Evolutionary conservation across 78 protist species (phyloP).

Genomic region (Guillardia theta): DNA sequence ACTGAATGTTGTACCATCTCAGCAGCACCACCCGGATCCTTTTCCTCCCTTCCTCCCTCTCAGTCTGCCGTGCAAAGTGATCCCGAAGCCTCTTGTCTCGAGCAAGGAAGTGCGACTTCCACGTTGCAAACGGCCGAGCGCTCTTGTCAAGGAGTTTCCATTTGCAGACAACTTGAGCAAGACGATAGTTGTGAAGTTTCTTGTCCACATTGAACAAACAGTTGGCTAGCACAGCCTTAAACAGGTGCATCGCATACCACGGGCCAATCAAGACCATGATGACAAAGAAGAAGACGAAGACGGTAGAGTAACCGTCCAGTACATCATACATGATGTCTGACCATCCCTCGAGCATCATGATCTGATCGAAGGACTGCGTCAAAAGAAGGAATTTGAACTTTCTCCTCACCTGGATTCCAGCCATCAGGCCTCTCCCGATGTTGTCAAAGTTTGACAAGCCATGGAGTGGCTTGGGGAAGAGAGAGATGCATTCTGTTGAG

Average conservation of each 20-base stretch:
- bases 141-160: background rate
- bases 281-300: background rate
- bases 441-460: background rate
- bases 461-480: background rate
- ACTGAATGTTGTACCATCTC: background rate
- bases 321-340: background rate
- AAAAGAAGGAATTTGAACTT: background rate
- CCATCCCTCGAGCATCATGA: background rate
- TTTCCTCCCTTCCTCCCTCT: no score
- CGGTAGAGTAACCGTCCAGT: background rate
- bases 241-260: background rate
- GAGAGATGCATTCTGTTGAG: background rate
- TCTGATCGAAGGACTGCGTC: background rate
- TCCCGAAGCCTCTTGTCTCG: no score
- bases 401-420: no score
- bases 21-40: background rate
- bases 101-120: background rate
- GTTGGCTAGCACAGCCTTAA: conserved; percentile 10
- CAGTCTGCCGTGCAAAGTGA: no score
- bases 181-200: background rate
- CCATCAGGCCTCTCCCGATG: background rate
- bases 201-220: background rate
- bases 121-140: background rate
- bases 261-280: background rate
- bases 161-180: background rate